Base-by-base conservation (phyloP, 768 basidiomycete genomes). In the Boletus rufocinnamomeus region DNA sequence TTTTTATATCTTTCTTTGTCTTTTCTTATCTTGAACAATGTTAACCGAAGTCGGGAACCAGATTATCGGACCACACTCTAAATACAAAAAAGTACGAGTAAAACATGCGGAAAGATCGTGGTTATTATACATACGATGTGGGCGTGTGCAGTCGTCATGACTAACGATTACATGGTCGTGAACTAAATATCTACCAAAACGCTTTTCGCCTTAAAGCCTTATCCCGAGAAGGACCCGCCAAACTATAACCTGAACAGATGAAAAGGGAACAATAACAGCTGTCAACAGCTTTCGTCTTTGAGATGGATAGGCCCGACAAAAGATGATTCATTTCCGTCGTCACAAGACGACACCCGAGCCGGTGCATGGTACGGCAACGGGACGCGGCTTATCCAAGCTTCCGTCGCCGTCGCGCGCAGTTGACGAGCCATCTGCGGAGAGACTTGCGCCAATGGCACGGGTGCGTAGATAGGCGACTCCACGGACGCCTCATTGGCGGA, bases 361-460 rank as follows among this genome's bases (percentile, higher is more conserved):
- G 13, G 41, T 28, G 37, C 49, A n/a, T 50, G 54, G 17, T 45
- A 8, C 10, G 62, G 59, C 16, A 56, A 38, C 28, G 59, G 60
- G 10, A 27, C 57, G 11, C 66, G 68, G 53, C 61, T 66, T 44
- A 91, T 76, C 89, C 89, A 90, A 11, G 85, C 88, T 64, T 89
- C 88, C 52, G 77, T 83, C n/a, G 82, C 83, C 21, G 75, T 78
- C 30, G 81, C 79, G 21, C 83, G 76, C 44, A 86, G 63, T 37
- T 79, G 76, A 21, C 76, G 71, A 2, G 82, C 84, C 23, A 82
- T 72, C 50, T 82, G 74, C 37, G 79, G 76, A 10, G 88, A 80
- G 11, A 90, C 72, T 14, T 81, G 77, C 58, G 72, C 77, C 41
- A 87, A 69, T 0, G 86, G 81, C 1, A 91, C 80, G 14, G 88